Evolutionary conservation across 2,329 filamentous ascomycete genomes (phyloP).

Genomic region (Boeremia exigua): DNA sequence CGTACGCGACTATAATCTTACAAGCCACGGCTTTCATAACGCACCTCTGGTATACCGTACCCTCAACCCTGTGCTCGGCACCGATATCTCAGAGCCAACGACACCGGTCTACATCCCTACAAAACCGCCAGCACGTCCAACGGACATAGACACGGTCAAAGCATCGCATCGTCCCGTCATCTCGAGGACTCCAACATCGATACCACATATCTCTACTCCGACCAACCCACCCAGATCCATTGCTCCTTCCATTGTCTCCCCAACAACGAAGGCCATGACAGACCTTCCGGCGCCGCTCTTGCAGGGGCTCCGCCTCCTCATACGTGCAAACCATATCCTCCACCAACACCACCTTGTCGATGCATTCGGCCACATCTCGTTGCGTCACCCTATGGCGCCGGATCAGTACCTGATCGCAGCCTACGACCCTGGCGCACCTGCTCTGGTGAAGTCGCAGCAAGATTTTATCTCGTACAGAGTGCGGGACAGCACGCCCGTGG

Average conservation of each 20-base stretch:
- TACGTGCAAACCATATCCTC: slow-evolving; percentile 55
- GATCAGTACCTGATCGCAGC: slow-evolving; percentile 58
- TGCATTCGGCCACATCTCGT: slow-evolving; percentile 61
- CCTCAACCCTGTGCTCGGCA: neutral
- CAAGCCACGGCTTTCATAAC: slow-evolving; percentile 9
- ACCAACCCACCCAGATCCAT: slow-evolving; percentile 6
- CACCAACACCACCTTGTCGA: slow-evolving; percentile 59
- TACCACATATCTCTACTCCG: slow-evolving; percentile 5
- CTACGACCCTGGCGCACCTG: slow-evolving; percentile 53
- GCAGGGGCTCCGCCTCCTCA: slow-evolving; percentile 29
- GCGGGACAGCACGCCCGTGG: slow-evolving; percentile 50
- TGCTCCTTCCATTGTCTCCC: slow-evolving; percentile 6
- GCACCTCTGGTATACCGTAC: slow-evolving; percentile 5
- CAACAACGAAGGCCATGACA: slow-evolving; percentile 2
- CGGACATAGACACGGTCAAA: neutral
- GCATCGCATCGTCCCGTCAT: neutral
- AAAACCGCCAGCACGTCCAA: neutral
- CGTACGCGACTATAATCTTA: slow-evolving; percentile 10
- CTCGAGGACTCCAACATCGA: slow-evolving; percentile 8
- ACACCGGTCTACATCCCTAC: slow-evolving; percentile 16
- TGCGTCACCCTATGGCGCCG: slow-evolving; percentile 55
- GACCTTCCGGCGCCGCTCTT: slow-evolving; percentile 21
- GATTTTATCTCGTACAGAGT: slow-evolving; percentile 59
- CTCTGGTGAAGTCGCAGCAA: slow-evolving; percentile 50
- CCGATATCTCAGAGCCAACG: slow-evolving; percentile 10